These are phyloP conservation scores for Camelina hispida DNA, from an alignment of 345 rosid genomes.

Conservation along the genomic window DNA sequence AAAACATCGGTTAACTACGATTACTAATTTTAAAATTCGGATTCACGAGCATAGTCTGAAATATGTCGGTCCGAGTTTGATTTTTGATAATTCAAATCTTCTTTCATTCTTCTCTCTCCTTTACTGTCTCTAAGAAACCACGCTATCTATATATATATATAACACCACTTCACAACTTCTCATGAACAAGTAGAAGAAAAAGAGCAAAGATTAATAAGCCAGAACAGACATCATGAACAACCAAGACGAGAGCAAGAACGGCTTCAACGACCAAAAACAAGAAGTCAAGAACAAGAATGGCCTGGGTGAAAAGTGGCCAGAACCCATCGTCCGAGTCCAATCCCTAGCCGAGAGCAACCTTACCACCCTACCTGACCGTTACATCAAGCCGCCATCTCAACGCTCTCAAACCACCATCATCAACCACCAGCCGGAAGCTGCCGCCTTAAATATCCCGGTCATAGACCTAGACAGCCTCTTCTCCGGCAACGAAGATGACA, in stretches of 20 bases:
- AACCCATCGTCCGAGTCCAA: conserved; percentile 90
- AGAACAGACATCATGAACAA: conserved; percentile 14
- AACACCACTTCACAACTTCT: conserved; percentile 29
- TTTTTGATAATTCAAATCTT: not conserved
- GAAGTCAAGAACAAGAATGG: conserved; percentile 18
- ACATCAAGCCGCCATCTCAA: conserved; percentile 55
- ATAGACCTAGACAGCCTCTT: conserved; percentile 61
- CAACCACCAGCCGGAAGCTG: conserved; percentile 25
- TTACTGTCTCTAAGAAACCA: not conserved
- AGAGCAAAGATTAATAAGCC: conserved; percentile 14
- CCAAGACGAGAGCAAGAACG: conserved; percentile 1
- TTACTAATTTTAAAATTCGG: not conserved
- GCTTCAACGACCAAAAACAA: conserved; percentile 3
- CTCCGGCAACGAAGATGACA: conserved; percentile 35
- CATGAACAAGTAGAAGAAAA: conserved; percentile 15
- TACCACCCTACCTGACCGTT: conserved; percentile 58
- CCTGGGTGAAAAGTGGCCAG: conserved; percentile 76
- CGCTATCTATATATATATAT: not conserved
- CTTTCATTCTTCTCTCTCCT: not conserved
- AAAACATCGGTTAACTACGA: no score
- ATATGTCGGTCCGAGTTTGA: not conserved
- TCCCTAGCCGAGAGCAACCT: conserved; percentile 69
- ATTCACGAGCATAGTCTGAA: conserved; percentile 1
- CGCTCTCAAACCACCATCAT: conserved; percentile 42
- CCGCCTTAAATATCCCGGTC: conserved; percentile 63